Percentiles rank a stretch among this genome's conserved stretches.
phyloP scores from a whole-genome alignment of 805 yeast species.

The Kazachstania bromeliacearum region DNA sequence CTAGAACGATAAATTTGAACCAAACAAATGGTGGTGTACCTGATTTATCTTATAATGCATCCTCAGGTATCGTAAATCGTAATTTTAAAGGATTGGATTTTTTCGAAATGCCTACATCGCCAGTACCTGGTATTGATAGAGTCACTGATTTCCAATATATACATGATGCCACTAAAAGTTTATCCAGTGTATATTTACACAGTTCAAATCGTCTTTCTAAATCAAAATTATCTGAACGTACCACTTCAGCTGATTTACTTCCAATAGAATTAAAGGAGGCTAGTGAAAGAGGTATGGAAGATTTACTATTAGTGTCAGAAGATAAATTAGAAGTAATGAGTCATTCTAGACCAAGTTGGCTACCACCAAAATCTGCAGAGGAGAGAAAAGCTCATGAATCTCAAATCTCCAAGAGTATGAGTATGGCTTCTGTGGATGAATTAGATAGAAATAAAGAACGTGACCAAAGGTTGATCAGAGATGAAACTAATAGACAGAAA shows the following conservation, averaged over 20 bases:
- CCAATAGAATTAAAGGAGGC: conserved; percentile 33
- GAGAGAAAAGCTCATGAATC: conserved; percentile 50
- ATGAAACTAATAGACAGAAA: conserved; percentile 23
- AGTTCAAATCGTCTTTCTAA: conserved; percentile 31
- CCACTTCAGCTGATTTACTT: conserved; percentile 27
- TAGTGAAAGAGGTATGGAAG: conserved; percentile 42
- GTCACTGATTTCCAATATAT: conserved; percentile 26
- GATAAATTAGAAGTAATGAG: conserved; percentile 48
- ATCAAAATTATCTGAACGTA: conserved; percentile 31
- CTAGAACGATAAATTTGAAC: neutral
- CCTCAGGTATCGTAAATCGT: too few relatives aligned
- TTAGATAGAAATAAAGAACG: conserved; percentile 22
- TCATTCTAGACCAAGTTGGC: conserved; percentile 59
- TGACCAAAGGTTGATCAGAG: conserved; percentile 19
- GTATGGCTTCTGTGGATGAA: conserved; percentile 29
- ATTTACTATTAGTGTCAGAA: conserved; percentile 47
- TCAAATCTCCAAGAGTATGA: conserved; percentile 38
- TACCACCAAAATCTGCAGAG: conserved; percentile 51
- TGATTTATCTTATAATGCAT: neutral
- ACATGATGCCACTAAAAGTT: conserved; percentile 31
- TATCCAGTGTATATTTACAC: conserved; percentile 35
- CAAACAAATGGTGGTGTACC: neutral
- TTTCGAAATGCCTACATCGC: conserved; percentile 37
- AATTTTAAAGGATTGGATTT: conserved; percentile 24
- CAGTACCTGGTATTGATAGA: conserved; percentile 36